Conservation (phyloP, 768 basidiomycete species). For the Tremella mesenterica region DNA sequence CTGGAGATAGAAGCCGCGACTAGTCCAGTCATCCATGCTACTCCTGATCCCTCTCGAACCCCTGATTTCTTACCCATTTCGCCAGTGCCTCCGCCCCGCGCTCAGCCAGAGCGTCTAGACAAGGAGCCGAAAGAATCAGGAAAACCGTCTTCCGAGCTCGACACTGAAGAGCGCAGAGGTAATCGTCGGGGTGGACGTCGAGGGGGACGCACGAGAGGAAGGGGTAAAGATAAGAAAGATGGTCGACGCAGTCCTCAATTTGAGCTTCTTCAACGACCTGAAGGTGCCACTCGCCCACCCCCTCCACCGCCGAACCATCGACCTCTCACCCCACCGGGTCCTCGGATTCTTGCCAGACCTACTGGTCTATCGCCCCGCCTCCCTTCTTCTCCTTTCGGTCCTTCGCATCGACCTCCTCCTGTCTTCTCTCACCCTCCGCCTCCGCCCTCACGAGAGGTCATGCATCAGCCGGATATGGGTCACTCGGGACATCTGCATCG, state of each 20-base stretch:
- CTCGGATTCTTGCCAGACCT: not conserved
- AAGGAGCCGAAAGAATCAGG: not conserved
- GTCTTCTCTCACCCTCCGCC: no score
- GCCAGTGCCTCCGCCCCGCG: not conserved
- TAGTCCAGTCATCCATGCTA: not conserved
- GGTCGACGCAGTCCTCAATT: conserved; percentile 11
- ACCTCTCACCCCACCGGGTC: no score
- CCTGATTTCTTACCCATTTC: no score
- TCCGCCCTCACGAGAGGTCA: no score
- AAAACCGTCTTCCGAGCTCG: not conserved
- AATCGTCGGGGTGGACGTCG: conserved; percentile 6
- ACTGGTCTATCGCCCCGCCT: no score
- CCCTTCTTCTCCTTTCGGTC: no score
- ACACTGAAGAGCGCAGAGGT: no score
- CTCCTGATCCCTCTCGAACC: not conserved
- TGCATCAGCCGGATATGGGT: no score
- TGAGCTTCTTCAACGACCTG: conserved; percentile 29
- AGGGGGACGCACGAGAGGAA: conserved; percentile 6
- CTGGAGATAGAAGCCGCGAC: not conserved
- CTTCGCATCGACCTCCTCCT: no score
- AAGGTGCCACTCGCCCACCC: conserved; percentile 7
- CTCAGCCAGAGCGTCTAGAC: not conserved
- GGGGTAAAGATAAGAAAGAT: not conserved
- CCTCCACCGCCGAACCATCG: no score
- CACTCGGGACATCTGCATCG: no score